Evolutionary conservation across 2,329 filamentous ascomycete species (phyloP).

Genomic region (Dissoconium aciculare): DNA sequence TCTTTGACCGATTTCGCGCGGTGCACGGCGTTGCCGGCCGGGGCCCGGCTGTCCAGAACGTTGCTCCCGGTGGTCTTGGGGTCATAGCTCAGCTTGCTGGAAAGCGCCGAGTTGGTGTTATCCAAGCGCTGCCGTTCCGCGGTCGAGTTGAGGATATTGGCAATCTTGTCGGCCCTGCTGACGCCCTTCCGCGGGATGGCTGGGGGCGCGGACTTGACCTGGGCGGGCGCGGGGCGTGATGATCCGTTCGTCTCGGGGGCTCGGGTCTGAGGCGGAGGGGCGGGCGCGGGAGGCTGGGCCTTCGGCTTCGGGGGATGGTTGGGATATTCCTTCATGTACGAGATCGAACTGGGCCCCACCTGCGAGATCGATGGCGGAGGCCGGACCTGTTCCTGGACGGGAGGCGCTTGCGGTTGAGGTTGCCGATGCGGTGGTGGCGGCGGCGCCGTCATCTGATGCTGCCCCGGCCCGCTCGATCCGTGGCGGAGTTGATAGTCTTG

Average conservation of each 20-base stretch:
- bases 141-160: conserved; percentile 21
- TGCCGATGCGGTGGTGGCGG: conserved; percentile 10
- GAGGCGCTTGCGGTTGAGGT: conserved; percentile 2
- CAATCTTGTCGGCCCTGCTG: conserved; percentile 11
- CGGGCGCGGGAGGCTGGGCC: conserved; percentile 9
- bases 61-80: conserved; percentile 5
- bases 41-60: conserved; percentile 12
- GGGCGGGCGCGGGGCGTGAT: conserved; percentile 10
- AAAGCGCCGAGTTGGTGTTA: conserved; percentile 12
- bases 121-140: conserved; percentile 22
- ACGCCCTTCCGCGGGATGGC: conserved; percentile 24
- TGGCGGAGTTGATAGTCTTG: conserved; percentile 16
- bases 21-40: not conserved
- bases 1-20: conserved; percentile 7
- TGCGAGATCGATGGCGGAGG: conserved; percentile 10
- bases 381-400: conserved; percentile 5
- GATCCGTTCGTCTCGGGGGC: conserved; percentile 13
- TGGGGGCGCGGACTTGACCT: conserved; percentile 11
- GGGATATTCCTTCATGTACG: conserved; percentile 38
- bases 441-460: conserved; percentile 14
- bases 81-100: conserved; percentile 8
- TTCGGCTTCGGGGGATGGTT: conserved; percentile 20
- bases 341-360: conserved; percentile 15
- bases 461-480: conserved; percentile 13
- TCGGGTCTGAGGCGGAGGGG: conserved; percentile 14